Evolutionary conservation across 2,329 filamentous ascomycete genomes (phyloP).

Genomic region (Paradendryphiella salina): DNA sequence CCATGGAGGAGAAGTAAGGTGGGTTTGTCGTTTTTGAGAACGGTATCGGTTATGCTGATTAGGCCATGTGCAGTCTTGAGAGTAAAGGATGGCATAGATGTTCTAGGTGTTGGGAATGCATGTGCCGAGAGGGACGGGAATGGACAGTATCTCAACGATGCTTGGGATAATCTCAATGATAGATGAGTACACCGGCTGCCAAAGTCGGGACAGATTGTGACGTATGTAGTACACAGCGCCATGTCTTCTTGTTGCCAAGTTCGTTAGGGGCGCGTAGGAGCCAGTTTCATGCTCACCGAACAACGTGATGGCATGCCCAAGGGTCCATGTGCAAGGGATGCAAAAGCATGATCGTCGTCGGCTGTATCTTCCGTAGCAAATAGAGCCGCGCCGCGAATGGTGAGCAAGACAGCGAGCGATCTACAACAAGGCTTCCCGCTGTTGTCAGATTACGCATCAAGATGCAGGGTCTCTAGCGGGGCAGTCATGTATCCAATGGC

Average conservation of each 20-base stretch:
- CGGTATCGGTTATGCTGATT: conserved; percentile 28
- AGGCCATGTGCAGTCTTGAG: conserved; percentile 29
- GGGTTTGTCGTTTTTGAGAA: conserved; percentile 21
- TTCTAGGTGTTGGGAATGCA: neutral
- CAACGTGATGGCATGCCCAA: too few species aligned
- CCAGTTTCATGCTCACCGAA: too few species aligned
- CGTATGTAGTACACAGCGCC: neutral
- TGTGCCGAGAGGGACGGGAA: neutral
- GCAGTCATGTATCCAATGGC: neutral
- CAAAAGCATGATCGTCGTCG: neutral
- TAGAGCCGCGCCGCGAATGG: neutral
- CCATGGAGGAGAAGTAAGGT: conserved; percentile 40
- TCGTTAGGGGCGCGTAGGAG: too few species aligned
- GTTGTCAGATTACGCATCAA: neutral
- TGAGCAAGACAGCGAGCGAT: neutral
- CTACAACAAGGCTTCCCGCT: neutral
- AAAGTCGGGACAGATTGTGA: neutral
- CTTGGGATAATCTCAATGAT: neutral
- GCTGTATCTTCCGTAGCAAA: neutral
- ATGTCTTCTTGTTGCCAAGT: too few species aligned
- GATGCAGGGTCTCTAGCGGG: neutral
- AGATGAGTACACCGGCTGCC: too few species aligned
- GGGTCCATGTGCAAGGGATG: neutral
- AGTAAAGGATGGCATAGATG: conserved; percentile 21
- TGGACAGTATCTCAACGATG: neutral